Evolutionary conservation across 495 filamentous ascomycete genomes (phyloP), one percentile per base, ranked within the genome.

Genomic region (Penicillium atrosanguineum): DNA sequence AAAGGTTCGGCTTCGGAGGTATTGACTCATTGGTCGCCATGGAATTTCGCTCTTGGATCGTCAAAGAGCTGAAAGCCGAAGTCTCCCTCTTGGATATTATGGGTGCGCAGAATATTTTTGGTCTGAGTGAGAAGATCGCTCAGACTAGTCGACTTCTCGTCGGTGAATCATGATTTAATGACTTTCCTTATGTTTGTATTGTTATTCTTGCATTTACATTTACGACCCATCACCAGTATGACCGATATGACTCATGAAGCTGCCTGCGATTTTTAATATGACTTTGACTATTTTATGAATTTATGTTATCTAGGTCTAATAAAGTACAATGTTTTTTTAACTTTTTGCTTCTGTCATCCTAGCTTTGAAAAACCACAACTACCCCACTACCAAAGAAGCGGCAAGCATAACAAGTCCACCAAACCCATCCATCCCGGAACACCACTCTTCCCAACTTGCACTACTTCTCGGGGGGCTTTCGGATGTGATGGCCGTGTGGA

Each of bases 21-120:
- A 60, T 80, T 25, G 78, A 81, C 46, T 77, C 73, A 0, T 60
- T 80, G 11, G 67, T 80, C 6, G 66, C 71, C 5, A 73, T 81
- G 52, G 78, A 80, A 50, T 60, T 81, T 41, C 62, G 75, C 8
- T 69, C 62, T 6, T 81, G 78, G 76, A 74, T 67, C 26, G 48
- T 67, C 14, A 69, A 69, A 26, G 57, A 57, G 18, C 47, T 79
- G 1, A 66, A 61, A 25, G 60, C 68, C 9, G 72, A 78, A 0
- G 55, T 79, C 7, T 69, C 62, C 23, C 55, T 75, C 38, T 47
- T 76, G 21, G 72, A 78, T 38, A 65, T 79, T 28, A 67, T 70
- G 56, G 68, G 65, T 1, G 62, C 65, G 6, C 56, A 54, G 48
- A 69, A 60, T 44, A 60, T 68, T 21, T 49, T 37, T 4, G 45